These are phyloP conservation scores for Hanseniaspora mollemarum DNA, from an alignment of 805 yeast species.

Conservation along the genomic window DNA sequence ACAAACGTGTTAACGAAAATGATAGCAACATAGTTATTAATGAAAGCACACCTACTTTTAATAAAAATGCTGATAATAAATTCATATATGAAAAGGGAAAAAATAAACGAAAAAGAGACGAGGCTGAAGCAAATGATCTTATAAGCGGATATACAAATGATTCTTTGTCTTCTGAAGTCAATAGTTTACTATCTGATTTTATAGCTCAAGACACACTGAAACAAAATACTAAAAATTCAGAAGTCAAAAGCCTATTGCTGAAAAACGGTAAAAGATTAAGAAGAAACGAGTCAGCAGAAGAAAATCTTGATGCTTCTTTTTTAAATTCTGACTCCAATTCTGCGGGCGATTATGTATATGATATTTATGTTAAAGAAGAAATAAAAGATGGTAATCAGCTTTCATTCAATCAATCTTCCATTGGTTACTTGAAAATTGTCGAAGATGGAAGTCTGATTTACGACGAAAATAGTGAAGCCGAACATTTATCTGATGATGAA, in stretches of 20 bases:
- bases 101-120: constrained; percentile 9
- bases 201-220: constrained; percentile 31
- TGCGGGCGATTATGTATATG: constrained; percentile 72
- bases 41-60: constrained; percentile 11
- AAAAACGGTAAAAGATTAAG: constrained; percentile 15
- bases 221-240: constrained; percentile 2
- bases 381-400: constrained; percentile 44
- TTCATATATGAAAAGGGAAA: constrained; percentile 6
- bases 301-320: constrained; percentile 22
- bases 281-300: constrained; percentile 17
- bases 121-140: constrained; percentile 10
- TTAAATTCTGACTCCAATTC: constrained; percentile 21
- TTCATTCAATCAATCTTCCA: constrained; percentile 26
- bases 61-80: constrained; percentile 6
- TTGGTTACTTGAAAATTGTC: constrained; percentile 36
- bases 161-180: constrained; percentile 50
- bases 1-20: constrained; percentile 38
- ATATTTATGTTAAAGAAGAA: constrained; percentile 63
- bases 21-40: constrained; percentile 8
- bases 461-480: constrained; percentile 35
- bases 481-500: constrained; percentile 51
- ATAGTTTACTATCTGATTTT: constrained; percentile 50
- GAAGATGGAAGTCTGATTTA: constrained; percentile 31
- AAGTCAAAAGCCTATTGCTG: constrained; percentile 13
- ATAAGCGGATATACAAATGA: constrained; percentile 28